Evolutionary conservation across 352 stramenopile genomes (phyloP).

Genomic region (Globisporangium solare): DNA sequence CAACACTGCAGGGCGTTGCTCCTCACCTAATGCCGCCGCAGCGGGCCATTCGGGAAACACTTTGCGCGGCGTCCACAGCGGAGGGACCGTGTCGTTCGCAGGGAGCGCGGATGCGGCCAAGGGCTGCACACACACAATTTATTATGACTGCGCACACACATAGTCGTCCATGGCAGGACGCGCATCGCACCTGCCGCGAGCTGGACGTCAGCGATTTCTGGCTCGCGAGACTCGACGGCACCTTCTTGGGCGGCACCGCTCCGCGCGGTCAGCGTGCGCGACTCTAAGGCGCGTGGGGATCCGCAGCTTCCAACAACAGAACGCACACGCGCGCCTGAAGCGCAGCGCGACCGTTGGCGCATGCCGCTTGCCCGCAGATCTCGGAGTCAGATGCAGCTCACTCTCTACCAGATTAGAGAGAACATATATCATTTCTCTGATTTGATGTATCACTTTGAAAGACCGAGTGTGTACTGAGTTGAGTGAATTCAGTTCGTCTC

Average conservation of each 20-base stretch:
- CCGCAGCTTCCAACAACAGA: too few species aligned
- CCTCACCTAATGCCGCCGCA: conserved; percentile 14
- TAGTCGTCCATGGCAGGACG: too few species aligned
- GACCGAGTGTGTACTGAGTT: too few species aligned
- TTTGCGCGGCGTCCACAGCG: conserved; percentile 41
- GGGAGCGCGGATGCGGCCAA: conserved; percentile 21
- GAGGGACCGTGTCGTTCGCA: conserved; percentile 25
- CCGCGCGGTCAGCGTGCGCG: too few species aligned
- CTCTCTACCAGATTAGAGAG: too few species aligned
- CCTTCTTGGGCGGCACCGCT: conserved; percentile 15
- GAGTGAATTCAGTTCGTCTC: too few species aligned
- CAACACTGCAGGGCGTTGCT: background rate
- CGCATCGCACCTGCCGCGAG: background rate
- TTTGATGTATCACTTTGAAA: too few species aligned
- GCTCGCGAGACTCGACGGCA: conserved; percentile 7
- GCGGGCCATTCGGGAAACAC: conserved; percentile 67
- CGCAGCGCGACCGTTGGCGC: background rate
- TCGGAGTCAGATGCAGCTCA: too few species aligned
- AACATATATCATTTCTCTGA: too few species aligned
- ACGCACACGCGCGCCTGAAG: too few species aligned
- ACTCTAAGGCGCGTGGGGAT: too few species aligned
- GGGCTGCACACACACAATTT: conserved; percentile 11
- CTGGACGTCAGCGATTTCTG: conserved; percentile 10
- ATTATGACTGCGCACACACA: background rate
- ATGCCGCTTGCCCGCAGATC: too few species aligned